Conservation (phyloP, 2,329 filamentous ascomycete genomes). For the Ceratocystis cacaofunesta region DNA sequence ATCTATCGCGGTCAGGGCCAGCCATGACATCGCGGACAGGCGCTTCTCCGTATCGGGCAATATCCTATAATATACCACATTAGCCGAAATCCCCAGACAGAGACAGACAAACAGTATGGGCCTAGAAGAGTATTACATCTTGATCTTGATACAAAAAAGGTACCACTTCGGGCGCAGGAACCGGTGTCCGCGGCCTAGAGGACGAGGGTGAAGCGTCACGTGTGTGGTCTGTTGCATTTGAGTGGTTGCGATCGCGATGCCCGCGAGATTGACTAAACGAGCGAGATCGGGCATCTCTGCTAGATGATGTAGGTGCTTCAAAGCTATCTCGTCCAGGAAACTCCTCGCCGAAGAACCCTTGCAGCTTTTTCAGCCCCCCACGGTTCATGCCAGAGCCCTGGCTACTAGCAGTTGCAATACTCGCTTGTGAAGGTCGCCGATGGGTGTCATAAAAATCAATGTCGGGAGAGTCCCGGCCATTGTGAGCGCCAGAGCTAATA, state of each 20-base stretch:
- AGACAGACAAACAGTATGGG: background rate
- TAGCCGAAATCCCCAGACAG: background rate
- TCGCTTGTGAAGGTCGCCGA: conserved; percentile 74
- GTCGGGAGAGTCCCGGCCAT: conserved; percentile 44
- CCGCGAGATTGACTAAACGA: conserved; percentile 44
- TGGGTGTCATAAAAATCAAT: conserved; percentile 39
- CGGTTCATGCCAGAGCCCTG: conserved; percentile 59
- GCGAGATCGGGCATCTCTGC: conserved; percentile 47
- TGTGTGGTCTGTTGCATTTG: conserved; percentile 57
- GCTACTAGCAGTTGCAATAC: conserved; percentile 73
- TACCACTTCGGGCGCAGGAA: conserved; percentile 82
- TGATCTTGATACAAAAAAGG: conserved; percentile 92
- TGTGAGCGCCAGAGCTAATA: conserved; percentile 21
- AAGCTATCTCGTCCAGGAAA: conserved; percentile 60
- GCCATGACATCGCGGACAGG: conserved; percentile 57
- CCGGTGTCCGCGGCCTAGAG: conserved; percentile 68
- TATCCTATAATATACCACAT: conserved; percentile 39
- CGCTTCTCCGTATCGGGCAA: conserved; percentile 61
- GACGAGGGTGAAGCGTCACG: conserved; percentile 60
- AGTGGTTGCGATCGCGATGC: conserved; percentile 66
- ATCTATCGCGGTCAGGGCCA: conserved; percentile 55
- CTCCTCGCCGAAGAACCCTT: conserved; percentile 87
- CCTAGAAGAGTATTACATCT: conserved; percentile 40
- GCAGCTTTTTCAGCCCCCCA: conserved; percentile 65
- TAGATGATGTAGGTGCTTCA: conserved; percentile 47